Evolutionary conservation across 2,329 filamentous ascomycete species (phyloP), one percentile per base, ranked within the genome.

Genomic region (Mollisiaceae sp.): DNA sequence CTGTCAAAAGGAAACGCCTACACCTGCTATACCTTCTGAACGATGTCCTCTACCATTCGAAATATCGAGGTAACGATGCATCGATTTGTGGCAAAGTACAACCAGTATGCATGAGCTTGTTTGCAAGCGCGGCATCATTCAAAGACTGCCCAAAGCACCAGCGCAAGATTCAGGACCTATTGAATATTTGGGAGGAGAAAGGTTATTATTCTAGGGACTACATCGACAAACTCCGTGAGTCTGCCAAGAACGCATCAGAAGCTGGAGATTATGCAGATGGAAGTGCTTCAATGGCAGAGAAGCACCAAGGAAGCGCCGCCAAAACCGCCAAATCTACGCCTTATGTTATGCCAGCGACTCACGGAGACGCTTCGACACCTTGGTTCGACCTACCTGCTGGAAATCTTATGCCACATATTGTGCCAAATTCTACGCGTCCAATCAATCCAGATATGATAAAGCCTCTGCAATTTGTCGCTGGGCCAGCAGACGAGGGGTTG

Each of bases 371-470:
- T 1, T 85, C 86, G 0, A 87, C 85, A 4, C 88, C 90, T 0
- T 97, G 90, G 86, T 91, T 93, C 78, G 92, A 97, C 69, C 81
- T 96, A 0, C 93, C 93, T 0, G 92, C 92, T 1, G 90, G 88
- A 1, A 94, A 92, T 70, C 89, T 94, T 82, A 85, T 97, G 56
- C 91, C 91, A 4, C 89, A 91, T 63, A 87, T 97, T 66, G 86
- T 91, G 45, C 91, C 90, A 4, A 90, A 94, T 74, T 93, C 91
- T 0, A 88, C 87, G 9, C 83, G 86, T 59, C 88, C 92, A 8
- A 92, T 97, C 80, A 87, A 89, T 52, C 85, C 91, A 0, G 82
- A 87, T 8, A 83, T 88, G 71, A 86, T 94, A 69, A 89, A 87
- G 69, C 91, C 92, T 4, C 80, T 95, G 39, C 88, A 90, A 63